These are phyloP conservation scores for Suillus brevipes DNA, from an alignment of 768 basidiomycete species.

Conservation along the genomic window DNA sequence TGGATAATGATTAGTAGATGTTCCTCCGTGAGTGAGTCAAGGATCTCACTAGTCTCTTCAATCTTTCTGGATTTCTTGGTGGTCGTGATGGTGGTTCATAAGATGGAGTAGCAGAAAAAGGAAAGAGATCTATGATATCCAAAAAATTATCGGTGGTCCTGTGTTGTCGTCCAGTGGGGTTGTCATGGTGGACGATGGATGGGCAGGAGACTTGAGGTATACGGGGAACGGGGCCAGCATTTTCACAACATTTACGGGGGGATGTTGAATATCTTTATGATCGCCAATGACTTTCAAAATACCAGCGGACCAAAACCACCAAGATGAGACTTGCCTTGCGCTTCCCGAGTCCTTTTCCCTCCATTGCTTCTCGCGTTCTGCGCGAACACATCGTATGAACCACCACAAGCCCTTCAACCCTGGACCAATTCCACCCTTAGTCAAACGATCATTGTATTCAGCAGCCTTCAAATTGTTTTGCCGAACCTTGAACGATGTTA, in stretches of 20 bases:
- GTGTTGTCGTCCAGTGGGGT: neutral
- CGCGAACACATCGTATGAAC: slow-evolving; percentile 49
- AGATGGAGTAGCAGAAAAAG: neutral
- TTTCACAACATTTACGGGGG: no score
- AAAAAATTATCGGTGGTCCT: neutral
- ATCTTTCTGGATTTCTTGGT: neutral
- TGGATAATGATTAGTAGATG: neutral
- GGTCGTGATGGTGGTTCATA: neutral
- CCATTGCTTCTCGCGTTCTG: slow-evolving; percentile 62
- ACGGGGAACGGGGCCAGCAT: neutral
- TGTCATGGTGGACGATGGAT: neutral
- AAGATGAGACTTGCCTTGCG: slow-evolving; percentile 64
- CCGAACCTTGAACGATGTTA: slow-evolving; percentile 62
- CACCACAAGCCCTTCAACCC: slow-evolving; percentile 58
- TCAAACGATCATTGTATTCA: slow-evolving; percentile 71
- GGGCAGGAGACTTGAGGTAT: neutral
- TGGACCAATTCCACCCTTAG: slow-evolving; percentile 61
- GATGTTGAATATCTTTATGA: no score
- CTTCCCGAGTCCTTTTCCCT: slow-evolving; percentile 61
- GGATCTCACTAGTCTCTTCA: neutral
- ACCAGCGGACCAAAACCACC: slow-evolving; percentile 78
- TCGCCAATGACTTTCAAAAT: slow-evolving; percentile 61
- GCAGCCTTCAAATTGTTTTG: slow-evolving; percentile 53
- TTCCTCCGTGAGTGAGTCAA: no score
- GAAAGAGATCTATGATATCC: neutral